phyloP scores from a whole-genome alignment of 1,284 basidiomycete genomes.

The Cryptococcus sp. region DNA sequence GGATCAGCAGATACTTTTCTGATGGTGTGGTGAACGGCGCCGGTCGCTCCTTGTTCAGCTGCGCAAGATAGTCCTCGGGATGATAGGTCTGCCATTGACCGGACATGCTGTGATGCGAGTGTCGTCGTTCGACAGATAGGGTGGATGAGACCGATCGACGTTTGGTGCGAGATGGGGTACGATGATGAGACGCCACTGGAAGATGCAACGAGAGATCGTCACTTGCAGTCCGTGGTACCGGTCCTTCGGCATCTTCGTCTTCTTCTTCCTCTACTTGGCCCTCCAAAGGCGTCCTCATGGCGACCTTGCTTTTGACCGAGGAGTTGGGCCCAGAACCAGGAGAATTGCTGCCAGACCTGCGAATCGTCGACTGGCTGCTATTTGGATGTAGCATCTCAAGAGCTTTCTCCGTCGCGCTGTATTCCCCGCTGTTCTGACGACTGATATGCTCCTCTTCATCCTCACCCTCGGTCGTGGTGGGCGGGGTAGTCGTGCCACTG shows the following conservation, averaged over 20 bases:
- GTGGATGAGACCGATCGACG: constrained; percentile 88
- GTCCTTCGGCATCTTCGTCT: constrained; percentile 27
- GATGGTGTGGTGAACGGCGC: constrained; percentile 80
- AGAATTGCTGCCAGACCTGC: constrained; percentile 16
- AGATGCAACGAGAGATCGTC: constrained; percentile 47
- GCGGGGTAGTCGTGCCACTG: constrained; percentile 37
- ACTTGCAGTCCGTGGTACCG: constrained; percentile 16
- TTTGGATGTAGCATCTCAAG: constrained; percentile 50
- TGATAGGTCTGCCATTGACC: constrained; percentile 41
- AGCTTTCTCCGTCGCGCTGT: constrained; percentile 38
- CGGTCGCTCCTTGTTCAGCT: constrained; percentile 70
- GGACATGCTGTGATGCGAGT: constrained; percentile 44
- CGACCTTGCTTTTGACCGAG: constrained; percentile 17
- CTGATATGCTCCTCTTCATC: constrained; percentile 23
- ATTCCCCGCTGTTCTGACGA: constrained; percentile 39
- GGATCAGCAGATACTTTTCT: constrained; percentile 78
- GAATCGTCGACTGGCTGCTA: constrained; percentile 55
- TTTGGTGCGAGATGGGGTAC: constrained; percentile 92
- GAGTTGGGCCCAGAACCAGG: constrained; percentile 10
- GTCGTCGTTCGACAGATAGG: constrained; percentile 54
- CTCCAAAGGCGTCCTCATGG: constrained; percentile 25
- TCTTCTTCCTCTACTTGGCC: constrained; percentile 47
- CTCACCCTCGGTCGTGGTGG: constrained; percentile 48
- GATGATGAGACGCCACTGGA: constrained; percentile 57
- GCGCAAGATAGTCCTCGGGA: constrained; percentile 64